Evolutionary conservation across 441 rosid genomes (phyloP).

Genomic region (Kokia cookei): DNA sequence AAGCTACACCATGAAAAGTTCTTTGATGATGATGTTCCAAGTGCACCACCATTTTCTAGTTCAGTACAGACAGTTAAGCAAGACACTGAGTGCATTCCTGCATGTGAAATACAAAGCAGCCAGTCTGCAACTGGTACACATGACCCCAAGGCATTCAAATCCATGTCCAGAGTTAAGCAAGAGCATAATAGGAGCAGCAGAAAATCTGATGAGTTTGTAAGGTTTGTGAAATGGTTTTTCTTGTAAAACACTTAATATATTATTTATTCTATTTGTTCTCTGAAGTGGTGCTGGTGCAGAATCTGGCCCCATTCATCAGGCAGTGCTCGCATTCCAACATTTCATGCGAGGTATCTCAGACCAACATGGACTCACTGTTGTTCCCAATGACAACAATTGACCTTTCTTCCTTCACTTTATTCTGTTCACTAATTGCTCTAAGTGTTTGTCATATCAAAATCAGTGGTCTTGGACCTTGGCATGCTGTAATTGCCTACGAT

Average conservation of each 20-base stretch:
- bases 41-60: conserved; percentile 86
- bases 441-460: conserved; percentile 13
- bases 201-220: conserved; percentile 43
- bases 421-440: conserved; percentile 3
- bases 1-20: conserved; percentile 26
- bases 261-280: conserved; percentile 10
- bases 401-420: not conserved
- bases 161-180: conserved; percentile 20
- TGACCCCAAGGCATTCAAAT: conserved; percentile 18
- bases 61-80: conserved; percentile 51
- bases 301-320: conserved; percentile 48
- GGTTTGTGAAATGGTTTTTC: conserved; percentile 35
- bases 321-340: conserved; percentile 72
- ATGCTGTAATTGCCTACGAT: conserved; percentile 93
- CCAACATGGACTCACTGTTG: not conserved
- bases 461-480: conserved; percentile 97
- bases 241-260: not conserved
- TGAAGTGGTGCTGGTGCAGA: conserved; percentile 55
- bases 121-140: conserved; percentile 13
- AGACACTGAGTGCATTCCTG: conserved; percentile 28
- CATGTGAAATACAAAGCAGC: conserved; percentile 23
- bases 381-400: not conserved
- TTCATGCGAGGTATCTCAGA: conserved; percentile 74
- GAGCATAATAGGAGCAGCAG: conserved; percentile 35
- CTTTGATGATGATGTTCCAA: conserved; percentile 58